Base-by-base conservation (phyloP, 2,329 filamentous ascomycete species). In the Penicillium sp. region DNA sequence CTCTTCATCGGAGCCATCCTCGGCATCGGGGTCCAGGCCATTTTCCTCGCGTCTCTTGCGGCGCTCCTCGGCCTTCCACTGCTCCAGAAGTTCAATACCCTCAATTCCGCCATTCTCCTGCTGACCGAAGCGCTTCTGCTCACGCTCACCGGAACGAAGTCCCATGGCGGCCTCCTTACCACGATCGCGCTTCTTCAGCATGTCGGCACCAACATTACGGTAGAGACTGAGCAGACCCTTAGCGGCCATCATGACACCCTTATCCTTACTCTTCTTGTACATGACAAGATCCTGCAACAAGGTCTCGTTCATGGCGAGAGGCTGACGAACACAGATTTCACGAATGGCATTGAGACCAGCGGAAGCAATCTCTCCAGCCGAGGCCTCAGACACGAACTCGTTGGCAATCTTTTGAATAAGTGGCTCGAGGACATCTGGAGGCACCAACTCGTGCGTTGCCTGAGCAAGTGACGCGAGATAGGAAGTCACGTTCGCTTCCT, bases 221-320 rank as follows among this genome's bases (percentile, higher is more conserved):
- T 95, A 99, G 6, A 99, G 79, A 23, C 90, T 90, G 39, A 99
- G 79, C 6, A 99, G 78, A 58, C 94, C 93, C 71, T 94, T 93
- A 13, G 93, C 91, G 7, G 94, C 94, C 94, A 99, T 97, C 83
- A 95, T 92, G n/a, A 94, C 89, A 54, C 93, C 92, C 78, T 97
- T 99, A 69, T 99, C 94, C 70, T 99, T 99, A 69, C 90, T 95
- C 79, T 95, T 96, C 55, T 90, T 85, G 75, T 99, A 97, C 78
- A 94, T 88, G 9, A 97, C 91, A 47, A 99, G 76, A 78, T 99
- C 94, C 71, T 99, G 93, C 28, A 99, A 76, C n/a, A 99, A 76
- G 0, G 92, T 96, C 60, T 97, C 92, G 47, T 85, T 91, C 89
- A 99, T 97, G 6, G 92, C 92, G n/a, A 97, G 78, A 1, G 94